Percentiles rank a stretch among this genome's conserved stretches.
These are phyloP conservation scores for Talaromyces sp. DNA, from an alignment of 2,329 filamentous ascomycete genomes.

Conservation along the genomic window DNA sequence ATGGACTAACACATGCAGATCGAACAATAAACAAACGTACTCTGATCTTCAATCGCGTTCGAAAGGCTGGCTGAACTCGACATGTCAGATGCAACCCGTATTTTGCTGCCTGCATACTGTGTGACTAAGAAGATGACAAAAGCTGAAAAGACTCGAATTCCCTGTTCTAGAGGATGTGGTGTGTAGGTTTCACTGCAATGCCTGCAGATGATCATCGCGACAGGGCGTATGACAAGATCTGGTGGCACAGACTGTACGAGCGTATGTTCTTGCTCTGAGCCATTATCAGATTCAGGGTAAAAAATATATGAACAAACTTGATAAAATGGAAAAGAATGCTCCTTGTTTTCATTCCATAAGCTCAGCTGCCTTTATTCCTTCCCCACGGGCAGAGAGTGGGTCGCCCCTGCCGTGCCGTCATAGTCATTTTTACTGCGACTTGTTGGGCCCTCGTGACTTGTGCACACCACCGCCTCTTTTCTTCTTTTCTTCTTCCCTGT, in stretches of 20 bases:
- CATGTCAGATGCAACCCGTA: neutral
- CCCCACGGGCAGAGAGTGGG: slow-evolving; percentile 1
- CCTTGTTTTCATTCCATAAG: neutral
- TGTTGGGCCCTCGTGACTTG: slow-evolving; percentile 4
- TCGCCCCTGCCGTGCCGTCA: slow-evolving; percentile 2
- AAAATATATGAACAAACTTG: neutral
- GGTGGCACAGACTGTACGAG: neutral
- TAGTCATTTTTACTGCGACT: neutral
- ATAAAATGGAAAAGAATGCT: neutral
- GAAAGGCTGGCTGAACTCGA: neutral
- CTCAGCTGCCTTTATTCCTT: neutral
- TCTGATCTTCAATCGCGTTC: neutral
- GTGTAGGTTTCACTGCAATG: neutral
- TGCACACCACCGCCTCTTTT: neutral
- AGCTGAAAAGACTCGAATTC: neutral
- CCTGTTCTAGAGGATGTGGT: neutral
- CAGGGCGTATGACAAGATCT: slow-evolving; percentile 1
- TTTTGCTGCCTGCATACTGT: neutral
- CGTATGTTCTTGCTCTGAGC: neutral
- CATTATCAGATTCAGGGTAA: neutral
- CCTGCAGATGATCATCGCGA: neutral
- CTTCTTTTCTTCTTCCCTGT: neutral
- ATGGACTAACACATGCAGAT: neutral
- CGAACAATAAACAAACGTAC: neutral
- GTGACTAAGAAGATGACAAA: neutral